Conservation (phyloP, 106 monocot genomes). For the Platanthera guangdongensis region DNA sequence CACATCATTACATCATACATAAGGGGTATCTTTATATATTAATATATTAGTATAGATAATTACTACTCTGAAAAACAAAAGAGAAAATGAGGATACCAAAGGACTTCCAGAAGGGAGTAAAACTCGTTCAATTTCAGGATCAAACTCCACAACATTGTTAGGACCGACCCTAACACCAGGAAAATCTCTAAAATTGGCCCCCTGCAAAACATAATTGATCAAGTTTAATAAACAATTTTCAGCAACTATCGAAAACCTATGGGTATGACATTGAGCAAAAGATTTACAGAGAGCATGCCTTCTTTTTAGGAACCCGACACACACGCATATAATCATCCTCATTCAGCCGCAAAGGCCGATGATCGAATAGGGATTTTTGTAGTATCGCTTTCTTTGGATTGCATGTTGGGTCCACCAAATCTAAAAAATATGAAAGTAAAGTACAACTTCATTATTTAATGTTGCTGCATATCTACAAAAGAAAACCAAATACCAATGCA, state of each 20-base stretch:
- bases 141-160: slow-evolving; percentile 16
- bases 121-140: slow-evolving; percentile 11
- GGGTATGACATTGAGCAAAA: too few relatives aligned
- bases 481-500: not conserved
- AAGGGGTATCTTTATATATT: too few relatives aligned
- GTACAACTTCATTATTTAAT: not conserved
- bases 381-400: not conserved
- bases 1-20: too few relatives aligned
- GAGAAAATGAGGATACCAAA: slow-evolving; percentile 8
- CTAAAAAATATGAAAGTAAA: not conserved
- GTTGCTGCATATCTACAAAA: not conserved
- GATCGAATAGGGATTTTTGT: slow-evolving; percentile 13
- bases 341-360: slow-evolving; percentile 17
- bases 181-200: slow-evolving; percentile 24
- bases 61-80: not conserved
- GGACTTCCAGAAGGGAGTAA: slow-evolving; percentile 20
- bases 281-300: slow-evolving; percentile 1
- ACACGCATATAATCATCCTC: slow-evolving; percentile 22
- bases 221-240: too few relatives aligned
- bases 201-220: not conserved
- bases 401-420: not conserved
- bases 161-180: slow-evolving; percentile 16
- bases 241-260: too few relatives aligned
- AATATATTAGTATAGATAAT: too few relatives aligned
- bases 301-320: slow-evolving; percentile 12